Base-by-base conservation (phyloP, 2,329 filamentous ascomycete genomes). In the Neospermospora avenae region DNA sequence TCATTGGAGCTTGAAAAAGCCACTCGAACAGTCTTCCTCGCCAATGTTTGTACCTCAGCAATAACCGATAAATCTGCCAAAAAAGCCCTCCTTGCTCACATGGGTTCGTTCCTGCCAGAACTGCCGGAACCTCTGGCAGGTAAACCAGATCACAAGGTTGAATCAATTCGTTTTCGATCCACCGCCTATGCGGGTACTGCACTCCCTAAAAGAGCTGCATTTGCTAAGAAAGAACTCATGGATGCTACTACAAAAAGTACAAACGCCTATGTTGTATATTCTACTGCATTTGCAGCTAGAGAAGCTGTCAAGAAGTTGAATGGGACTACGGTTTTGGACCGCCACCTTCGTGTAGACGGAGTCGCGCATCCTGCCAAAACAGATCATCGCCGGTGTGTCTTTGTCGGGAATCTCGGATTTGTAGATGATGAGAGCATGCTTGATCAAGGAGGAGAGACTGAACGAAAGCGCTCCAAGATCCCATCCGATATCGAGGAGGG, bases 321-420 rank as follows among this genome's bases (percentile, higher is more conserved):
- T 69, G 95, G 93, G 52, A 90, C 84, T 1, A 79, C 91, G 16
- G 82, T 98, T 2, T 84, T 99, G 16, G 89, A 90, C 67, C 88
- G 95, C 34, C 95, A 99, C 75, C 77, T 99, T 58, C 87, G 93
- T 44, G 93, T 93, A 24, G 95, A 99, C 76, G 91, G 87, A 66
- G 87, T 99, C 35, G 91, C 93, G 0, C 92, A 97, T 75, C 95
- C 95, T 0, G 82, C 89, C 14, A 84, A 87, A 42, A 85, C 87
- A 18, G 93, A 96, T 72, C 87, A 96, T 74, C 87, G 89, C 61
- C 89, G 93, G 57, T 99, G 95, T 74, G 87, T 99, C 16, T 99
- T 99, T 71, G 90, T 99, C 25, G 95, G 95, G 49, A 99, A 99
- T 72, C 82, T 99, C 1, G 92, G 91, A 53, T 99, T 99, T 70